Conservation (phyloP, 768 basidiomycete species). For the Suillus placidus region DNA sequence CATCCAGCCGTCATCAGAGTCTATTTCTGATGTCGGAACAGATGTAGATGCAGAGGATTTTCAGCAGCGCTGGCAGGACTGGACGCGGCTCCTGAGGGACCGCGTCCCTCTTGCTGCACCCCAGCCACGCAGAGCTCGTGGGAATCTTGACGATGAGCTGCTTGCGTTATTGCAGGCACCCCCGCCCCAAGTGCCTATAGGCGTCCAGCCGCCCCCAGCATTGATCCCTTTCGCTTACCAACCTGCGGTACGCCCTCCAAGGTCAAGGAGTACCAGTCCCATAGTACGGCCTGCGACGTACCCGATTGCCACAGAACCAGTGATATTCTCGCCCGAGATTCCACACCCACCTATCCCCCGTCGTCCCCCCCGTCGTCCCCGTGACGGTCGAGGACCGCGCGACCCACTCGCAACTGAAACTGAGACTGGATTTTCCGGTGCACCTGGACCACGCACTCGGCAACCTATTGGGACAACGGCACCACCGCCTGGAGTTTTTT, state of each 20-base stretch:
- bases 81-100: slow-evolving; percentile 30
- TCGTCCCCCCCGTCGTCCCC: background rate
- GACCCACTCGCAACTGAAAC: background rate
- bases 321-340: slow-evolving; percentile 24
- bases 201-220: slow-evolving; percentile 51
- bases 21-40: slow-evolving; percentile 32
- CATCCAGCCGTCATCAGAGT: slow-evolving; percentile 24
- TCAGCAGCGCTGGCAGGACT: slow-evolving; percentile 14
- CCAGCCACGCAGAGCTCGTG: slow-evolving; percentile 44
- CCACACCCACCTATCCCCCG: slow-evolving; percentile 10
- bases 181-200: slow-evolving; percentile 40
- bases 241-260: slow-evolving; percentile 42
- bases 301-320: slow-evolving; percentile 25
- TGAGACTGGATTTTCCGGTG: background rate
- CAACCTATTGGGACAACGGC: slow-evolving; percentile 1
- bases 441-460: background rate
- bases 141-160: slow-evolving; percentile 60
- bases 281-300: slow-evolving; percentile 31
- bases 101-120: slow-evolving; percentile 47
- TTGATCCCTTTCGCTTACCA: slow-evolving; percentile 59
- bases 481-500: slow-evolving; percentile 17
- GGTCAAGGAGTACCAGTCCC: slow-evolving; percentile 48
- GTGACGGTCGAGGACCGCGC: background rate
- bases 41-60: slow-evolving; percentile 25
- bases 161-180: slow-evolving; percentile 60